Evolutionary conservation across 148 eudicot species (phyloP).

Genomic region (Agrostemma githago): DNA sequence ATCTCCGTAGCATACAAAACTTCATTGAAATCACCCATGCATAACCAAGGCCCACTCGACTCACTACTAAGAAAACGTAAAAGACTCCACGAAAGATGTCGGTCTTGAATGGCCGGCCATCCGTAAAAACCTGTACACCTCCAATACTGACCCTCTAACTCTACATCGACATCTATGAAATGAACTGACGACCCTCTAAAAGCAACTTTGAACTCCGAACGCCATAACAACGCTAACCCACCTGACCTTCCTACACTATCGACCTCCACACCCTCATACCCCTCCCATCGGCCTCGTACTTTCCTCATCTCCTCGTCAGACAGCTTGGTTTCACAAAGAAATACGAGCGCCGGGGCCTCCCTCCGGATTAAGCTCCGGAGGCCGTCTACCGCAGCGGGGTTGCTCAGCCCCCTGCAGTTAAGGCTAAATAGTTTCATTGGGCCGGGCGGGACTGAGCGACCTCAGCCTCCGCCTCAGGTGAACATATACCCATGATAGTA

Average conservation of each 20-base stretch:
- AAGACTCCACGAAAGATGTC: not conserved
- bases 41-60: not conserved
- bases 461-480: not conserved
- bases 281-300: not conserved
- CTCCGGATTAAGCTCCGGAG: not conserved
- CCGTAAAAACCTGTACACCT: not conserved
- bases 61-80: not conserved
- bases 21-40: not conserved
- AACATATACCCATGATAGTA: not conserved
- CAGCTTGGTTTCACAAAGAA: not conserved
- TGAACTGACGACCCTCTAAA: not conserved
- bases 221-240: not conserved
- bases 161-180: not conserved
- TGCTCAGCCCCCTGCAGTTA: slow-evolving; percentile 5
- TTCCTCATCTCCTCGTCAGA: not conserved
- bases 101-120: not conserved
- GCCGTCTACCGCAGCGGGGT: not conserved
- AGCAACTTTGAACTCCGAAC: not conserved
- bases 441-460: not conserved
- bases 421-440: not conserved
- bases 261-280: not conserved
- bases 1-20: not conserved
- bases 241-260: not conserved
- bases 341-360: not conserved
- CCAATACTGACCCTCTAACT: not conserved